phyloP scores from a whole-genome alignment of 768 basidiomycete species.

The Vararia minispora region DNA sequence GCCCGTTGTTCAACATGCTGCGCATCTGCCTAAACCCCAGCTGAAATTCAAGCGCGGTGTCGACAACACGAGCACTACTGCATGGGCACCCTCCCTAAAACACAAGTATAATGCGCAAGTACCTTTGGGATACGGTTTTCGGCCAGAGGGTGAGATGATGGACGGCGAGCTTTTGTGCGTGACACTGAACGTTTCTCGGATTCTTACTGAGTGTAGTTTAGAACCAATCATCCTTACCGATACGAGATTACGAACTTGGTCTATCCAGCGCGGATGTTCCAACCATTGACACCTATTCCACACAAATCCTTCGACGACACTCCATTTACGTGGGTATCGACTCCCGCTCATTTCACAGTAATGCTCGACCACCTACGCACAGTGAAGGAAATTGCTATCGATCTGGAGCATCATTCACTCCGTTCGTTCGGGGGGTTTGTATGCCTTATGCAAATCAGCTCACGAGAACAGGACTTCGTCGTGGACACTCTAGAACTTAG shows the following conservation, averaged over 20 bases:
- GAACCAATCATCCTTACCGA: conserved; percentile 63
- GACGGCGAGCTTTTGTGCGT: conserved; percentile 22
- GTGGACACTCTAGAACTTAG: conserved; percentile 73
- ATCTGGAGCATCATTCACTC: conserved; percentile 90
- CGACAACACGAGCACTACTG: conserved; percentile 43
- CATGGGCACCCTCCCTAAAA: conserved; percentile 59
- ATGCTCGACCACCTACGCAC: conserved; percentile 61
- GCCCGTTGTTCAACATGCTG: conserved; percentile 61
- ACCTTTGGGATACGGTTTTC: conserved; percentile 58
- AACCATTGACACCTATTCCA: conserved; percentile 33
- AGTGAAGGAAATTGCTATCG: conserved; percentile 78
- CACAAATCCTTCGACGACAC: conserved; percentile 54
- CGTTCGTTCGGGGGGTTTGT: conserved; percentile 80
- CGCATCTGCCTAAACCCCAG: conserved; percentile 76
- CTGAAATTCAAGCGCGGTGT: conserved; percentile 47
- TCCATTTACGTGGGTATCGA: conserved; percentile 63
- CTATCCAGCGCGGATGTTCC: conserved; percentile 63
- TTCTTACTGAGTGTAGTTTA: conserved; percentile 6
- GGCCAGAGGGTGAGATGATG: conserved; percentile 19
- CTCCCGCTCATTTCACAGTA: conserved; percentile 36
- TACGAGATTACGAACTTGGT: conserved; percentile 71
- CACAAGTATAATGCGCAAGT: conserved; percentile 81
- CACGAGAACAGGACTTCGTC: conserved; percentile 74
- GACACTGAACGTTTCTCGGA: neutral
- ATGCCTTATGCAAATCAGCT: conserved; percentile 89